phyloP scores from a whole-genome alignment of 306 rosid species.

The Lupinus albus region DNA sequence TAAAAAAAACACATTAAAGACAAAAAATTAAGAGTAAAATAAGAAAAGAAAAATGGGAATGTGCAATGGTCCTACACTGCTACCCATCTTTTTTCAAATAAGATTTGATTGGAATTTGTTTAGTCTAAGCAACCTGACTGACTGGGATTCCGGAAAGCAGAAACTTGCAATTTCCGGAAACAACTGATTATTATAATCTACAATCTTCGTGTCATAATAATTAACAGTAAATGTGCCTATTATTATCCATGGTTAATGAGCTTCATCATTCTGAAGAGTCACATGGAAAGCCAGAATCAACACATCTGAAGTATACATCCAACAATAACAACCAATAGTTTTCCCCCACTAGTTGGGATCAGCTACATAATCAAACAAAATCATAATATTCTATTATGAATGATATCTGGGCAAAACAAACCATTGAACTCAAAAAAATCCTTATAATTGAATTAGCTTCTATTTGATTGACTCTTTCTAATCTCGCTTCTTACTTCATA shows the following conservation, averaged over 20 bases:
- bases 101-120: too few relatives aligned
- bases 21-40: too few relatives aligned
- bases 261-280: not conserved
- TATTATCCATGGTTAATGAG: not conserved
- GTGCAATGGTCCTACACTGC: not conserved
- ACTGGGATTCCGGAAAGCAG: not conserved
- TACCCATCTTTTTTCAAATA: too few relatives aligned
- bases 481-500: not conserved
- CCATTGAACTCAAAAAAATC: too few relatives aligned
- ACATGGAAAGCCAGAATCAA: conserved; percentile 36
- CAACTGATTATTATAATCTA: not conserved
- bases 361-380: too few relatives aligned
- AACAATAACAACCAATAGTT: not conserved
- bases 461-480: too few relatives aligned
- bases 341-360: too few relatives aligned
- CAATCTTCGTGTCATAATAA: not conserved
- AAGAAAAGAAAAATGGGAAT: not conserved
- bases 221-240: not conserved
- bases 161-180: not conserved
- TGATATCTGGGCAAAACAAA: too few relatives aligned
- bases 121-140: too few relatives aligned
- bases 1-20: too few relatives aligned
- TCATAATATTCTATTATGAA: too few relatives aligned
- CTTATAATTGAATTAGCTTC: too few relatives aligned
- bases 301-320: not conserved